phyloP scores from a whole-genome alignment of 164 flowering plant genomes.

The Sextonia rubra region DNA sequence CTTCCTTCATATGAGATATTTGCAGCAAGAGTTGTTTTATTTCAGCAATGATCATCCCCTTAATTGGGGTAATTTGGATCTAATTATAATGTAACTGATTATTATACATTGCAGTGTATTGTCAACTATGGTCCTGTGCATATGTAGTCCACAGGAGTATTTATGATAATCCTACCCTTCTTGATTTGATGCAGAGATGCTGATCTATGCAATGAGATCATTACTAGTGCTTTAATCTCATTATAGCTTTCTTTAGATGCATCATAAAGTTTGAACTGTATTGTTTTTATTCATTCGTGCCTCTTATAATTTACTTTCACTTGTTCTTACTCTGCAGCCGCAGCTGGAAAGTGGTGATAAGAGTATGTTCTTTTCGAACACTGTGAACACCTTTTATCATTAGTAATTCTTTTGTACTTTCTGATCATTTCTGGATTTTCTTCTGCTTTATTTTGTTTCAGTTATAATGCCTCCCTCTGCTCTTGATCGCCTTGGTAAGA shows the following conservation, averaged over 20 bases:
- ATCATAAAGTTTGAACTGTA: neutral
- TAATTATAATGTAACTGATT: too few species aligned
- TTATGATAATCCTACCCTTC: too few species aligned
- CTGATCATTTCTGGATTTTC: neutral
- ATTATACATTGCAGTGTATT: neutral
- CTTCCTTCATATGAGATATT: too few species aligned
- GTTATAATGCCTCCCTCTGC: conserved; percentile 85
- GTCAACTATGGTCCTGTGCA: neutral
- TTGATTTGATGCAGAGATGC: too few species aligned
- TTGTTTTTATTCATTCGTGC: neutral
- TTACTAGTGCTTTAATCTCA: neutral
- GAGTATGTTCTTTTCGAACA: conserved; percentile 36
- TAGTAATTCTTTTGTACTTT: neutral
- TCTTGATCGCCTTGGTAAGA: conserved; percentile 66
- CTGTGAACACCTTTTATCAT: neutral
- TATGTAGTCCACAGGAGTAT: neutral
- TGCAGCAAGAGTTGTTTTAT: too few species aligned
- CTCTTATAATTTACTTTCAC: neutral
- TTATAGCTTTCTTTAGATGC: neutral
- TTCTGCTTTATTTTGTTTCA: conserved; percentile 20
- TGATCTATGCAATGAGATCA: too few species aligned
- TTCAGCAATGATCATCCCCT: too few species aligned
- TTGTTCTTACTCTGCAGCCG: conserved; percentile 39
- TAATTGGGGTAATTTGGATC: too few species aligned
- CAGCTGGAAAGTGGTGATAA: conserved; percentile 77